Percentiles rank a stretch among this genome's conserved stretches.
Evolutionary conservation across 805 yeast species (phyloP).

Genomic region (Wickerhamia fluorescens): DNA sequence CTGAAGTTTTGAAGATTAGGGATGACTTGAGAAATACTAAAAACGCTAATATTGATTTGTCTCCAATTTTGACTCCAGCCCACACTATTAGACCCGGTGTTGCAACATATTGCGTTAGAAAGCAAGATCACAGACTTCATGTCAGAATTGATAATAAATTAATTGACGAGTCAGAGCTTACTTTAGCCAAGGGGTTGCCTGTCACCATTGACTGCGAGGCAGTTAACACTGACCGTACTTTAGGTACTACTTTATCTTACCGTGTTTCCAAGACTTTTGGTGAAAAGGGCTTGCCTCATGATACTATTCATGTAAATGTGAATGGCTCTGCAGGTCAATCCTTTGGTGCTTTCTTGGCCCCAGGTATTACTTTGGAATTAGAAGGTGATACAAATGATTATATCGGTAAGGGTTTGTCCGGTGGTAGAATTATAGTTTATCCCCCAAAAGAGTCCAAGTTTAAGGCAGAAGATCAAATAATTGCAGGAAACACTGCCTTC

Average conservation of each 20-base stretch:
- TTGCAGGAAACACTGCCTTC: conserved; percentile 95
- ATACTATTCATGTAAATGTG: conserved; percentile 88
- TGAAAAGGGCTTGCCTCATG: conserved; percentile 88
- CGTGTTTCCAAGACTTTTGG: conserved; percentile 91
- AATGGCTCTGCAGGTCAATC: conserved; percentile 97
- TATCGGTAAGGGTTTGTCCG: conserved; percentile 95
- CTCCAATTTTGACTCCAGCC: conserved; percentile 95
- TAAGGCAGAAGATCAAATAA: conserved; percentile 93
- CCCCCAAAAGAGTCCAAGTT: conserved; percentile 82
- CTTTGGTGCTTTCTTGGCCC: conserved; percentile 94
- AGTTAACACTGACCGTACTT: conserved; percentile 91
- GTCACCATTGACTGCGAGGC: conserved; percentile 90
- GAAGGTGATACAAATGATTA: conserved; percentile 98
- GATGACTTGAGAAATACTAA: conserved; percentile 82
- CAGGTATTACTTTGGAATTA: conserved; percentile 89
- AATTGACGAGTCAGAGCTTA: conserved; percentile 91
- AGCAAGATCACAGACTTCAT: conserved; percentile 90
- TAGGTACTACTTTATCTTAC: conserved; percentile 92
- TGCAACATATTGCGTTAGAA: conserved; percentile 84
- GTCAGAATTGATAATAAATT: conserved; percentile 92
- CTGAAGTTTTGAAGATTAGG: conserved; percentile 81
- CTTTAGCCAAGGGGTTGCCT: conserved; percentile 94
- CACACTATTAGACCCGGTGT: conserved; percentile 95
- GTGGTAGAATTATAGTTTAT: conserved; percentile 87
- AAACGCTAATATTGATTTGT: conserved; percentile 83